Conservation (phyloP, 768 basidiomycete species). For the Coprinopsis sp. region DNA sequence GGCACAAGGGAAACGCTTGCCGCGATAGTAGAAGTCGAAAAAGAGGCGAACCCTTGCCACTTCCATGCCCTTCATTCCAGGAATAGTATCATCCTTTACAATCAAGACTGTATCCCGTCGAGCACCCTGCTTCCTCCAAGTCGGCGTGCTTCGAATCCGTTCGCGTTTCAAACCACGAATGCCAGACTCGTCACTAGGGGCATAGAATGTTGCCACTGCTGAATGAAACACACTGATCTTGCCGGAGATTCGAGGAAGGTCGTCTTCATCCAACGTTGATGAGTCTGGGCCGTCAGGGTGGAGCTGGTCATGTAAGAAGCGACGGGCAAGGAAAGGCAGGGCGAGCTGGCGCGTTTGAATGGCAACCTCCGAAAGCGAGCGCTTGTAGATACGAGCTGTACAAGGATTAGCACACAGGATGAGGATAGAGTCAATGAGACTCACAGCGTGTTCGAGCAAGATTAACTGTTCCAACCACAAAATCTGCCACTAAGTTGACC, state of each 20-base stretch:
- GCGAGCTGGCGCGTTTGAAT: background rate
- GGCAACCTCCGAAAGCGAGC: too few species aligned
- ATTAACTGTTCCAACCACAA: background rate
- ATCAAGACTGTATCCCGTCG: conserved; percentile 26
- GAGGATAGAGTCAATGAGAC: background rate
- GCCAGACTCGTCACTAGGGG: conserved; percentile 19
- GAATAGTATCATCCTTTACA: conserved; percentile 12
- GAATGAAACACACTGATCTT: conserved; percentile 23
- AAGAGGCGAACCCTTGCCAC: conserved; percentile 22
- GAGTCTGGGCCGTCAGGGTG: too few species aligned
- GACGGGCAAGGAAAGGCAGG: background rate
- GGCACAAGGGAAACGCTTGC: conserved; percentile 20
- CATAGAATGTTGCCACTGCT: conserved; percentile 23
- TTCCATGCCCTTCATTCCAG: conserved; percentile 20
- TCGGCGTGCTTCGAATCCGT: conserved; percentile 21
- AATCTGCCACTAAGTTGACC: background rate
- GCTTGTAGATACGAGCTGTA: background rate
- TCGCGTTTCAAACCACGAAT: conserved; percentile 20
- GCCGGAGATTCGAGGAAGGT: conserved; percentile 14
- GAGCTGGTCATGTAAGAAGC: background rate
- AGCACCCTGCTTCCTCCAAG: conserved; percentile 19
- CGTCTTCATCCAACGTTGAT: conserved; percentile 11
- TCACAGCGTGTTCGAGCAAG: background rate
- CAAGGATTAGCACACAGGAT: background rate
- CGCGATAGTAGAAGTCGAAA: conserved; percentile 21